phyloP scores from a whole-genome alignment of 768 basidiomycete species.

The Macrolepiota albuminosa region DNA sequence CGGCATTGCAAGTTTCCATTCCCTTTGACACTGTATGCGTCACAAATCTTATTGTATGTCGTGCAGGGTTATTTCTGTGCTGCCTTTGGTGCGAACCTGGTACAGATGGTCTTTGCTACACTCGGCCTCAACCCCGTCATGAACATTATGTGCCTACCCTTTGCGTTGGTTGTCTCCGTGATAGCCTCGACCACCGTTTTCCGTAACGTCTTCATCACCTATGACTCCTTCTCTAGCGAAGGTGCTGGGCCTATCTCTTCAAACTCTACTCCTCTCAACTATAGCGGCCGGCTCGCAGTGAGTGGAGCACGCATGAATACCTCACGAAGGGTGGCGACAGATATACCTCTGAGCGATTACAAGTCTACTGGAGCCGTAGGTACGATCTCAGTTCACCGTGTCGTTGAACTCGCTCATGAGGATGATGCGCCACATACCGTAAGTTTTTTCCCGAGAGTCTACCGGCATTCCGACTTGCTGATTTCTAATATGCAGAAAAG shows the following conservation, averaged over 20 bases:
- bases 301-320: slow-evolving; percentile 3
- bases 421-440: slow-evolving; percentile 9
- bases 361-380: slow-evolving; percentile 12
- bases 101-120: slow-evolving; percentile 27
- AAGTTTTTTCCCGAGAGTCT: not conserved
- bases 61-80: slow-evolving; percentile 26
- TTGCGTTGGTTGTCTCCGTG: slow-evolving; percentile 30
- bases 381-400: slow-evolving; percentile 16
- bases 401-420: slow-evolving; percentile 18
- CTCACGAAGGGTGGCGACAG: slow-evolving; percentile 10
- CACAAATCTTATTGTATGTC: not conserved
- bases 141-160: slow-evolving; percentile 29
- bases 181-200: slow-evolving; percentile 32
- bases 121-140: slow-evolving; percentile 29
- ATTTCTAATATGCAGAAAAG: not conserved
- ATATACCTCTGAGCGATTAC: slow-evolving; percentile 18
- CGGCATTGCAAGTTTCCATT: slow-evolving; percentile 22
- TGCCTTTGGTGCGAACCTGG: slow-evolving; percentile 28
- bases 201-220: slow-evolving; percentile 29
- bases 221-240: slow-evolving; percentile 25
- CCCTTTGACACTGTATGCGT: not conserved
- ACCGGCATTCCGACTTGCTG: not conserved
- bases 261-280: not conserved
- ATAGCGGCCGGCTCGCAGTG: slow-evolving; percentile 2
- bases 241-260: slow-evolving; percentile 2